These are phyloP conservation scores for Metschnikowia arizonensis DNA, from an alignment of 805 yeast genomes.

Conservation along the genomic window DNA sequence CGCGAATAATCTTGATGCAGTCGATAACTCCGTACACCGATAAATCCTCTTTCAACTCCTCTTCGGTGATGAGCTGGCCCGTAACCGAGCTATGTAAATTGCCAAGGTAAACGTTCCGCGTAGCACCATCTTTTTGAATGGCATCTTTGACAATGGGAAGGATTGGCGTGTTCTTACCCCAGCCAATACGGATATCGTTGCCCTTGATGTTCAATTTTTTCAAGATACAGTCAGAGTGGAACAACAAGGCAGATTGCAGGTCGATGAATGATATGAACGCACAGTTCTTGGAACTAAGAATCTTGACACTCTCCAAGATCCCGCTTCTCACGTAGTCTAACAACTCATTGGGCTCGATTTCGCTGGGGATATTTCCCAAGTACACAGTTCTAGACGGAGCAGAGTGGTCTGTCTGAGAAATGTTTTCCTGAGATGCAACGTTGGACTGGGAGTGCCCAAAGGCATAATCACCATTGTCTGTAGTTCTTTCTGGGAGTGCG, in stretches of 20 bases:
- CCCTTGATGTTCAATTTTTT: constrained; percentile 77
- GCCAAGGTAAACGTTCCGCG: constrained; percentile 90
- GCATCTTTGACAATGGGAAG: constrained; percentile 71
- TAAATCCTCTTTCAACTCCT: constrained; percentile 63
- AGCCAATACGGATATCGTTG: constrained; percentile 80
- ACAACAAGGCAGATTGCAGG: constrained; percentile 80
- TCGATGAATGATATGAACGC: constrained; percentile 89
- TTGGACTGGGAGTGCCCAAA: neutral
- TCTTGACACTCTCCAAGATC: constrained; percentile 71
- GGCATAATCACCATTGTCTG: neutral
- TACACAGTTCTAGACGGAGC: constrained; percentile 85
- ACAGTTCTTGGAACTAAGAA: constrained; percentile 81
- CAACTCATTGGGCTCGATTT: constrained; percentile 73
- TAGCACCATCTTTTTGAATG: constrained; percentile 82
- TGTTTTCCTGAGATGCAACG: neutral
- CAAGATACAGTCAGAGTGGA: constrained; percentile 89
- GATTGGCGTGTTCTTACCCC: constrained; percentile 83
- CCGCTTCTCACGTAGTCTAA: constrained; percentile 91
- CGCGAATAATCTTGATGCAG: constrained; percentile 70
- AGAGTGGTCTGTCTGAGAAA: constrained; percentile 5
- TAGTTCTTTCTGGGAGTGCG: neutral
- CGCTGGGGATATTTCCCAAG: constrained; percentile 83
- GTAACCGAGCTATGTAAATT: constrained; percentile 58
- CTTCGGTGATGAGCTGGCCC: constrained; percentile 50
- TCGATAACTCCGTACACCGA: constrained; percentile 78